A percentile compares a stretch with the other conserved stretches of the same genome.
Evolutionary conservation across 2,329 filamentous ascomycete genomes (phyloP).

Genomic region (Fusarium guadeloupense): DNA sequence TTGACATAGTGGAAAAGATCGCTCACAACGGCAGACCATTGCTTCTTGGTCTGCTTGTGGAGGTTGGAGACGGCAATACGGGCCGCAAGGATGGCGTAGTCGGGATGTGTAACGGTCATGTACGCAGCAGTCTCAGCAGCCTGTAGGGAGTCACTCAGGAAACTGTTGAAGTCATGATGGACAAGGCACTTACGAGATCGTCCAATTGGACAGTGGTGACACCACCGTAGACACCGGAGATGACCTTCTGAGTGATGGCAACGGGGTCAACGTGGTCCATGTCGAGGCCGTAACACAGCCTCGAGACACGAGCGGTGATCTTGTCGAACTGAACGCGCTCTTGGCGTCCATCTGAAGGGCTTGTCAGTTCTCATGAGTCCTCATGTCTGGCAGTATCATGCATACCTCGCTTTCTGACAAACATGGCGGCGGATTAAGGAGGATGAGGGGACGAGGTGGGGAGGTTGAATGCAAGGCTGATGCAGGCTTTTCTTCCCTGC

Average conservation of each 20-base stretch:
- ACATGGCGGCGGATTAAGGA: constrained; percentile 58
- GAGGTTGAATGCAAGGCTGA: constrained; percentile 30
- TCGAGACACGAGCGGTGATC: constrained; percentile 97
- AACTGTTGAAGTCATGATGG: background rate
- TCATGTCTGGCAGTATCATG: constrained; percentile 30
- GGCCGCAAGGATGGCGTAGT: constrained; percentile 97
- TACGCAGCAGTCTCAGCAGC: constrained; percentile 98
- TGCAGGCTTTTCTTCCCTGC: constrained; percentile 40
- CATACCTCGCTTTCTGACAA: constrained; percentile 71
- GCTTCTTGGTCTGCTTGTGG: constrained; percentile 99
- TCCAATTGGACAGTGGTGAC: constrained; percentile 97
- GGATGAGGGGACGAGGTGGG: constrained; percentile 32
- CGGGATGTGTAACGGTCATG: constrained; percentile 99
- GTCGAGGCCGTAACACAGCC: constrained; percentile 97
- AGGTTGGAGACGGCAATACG: constrained; percentile 99
- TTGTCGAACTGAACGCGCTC: constrained; percentile 99
- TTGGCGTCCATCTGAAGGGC: constrained; percentile 87
- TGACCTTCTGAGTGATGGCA: constrained; percentile 98
- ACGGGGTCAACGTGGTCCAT: constrained; percentile 95
- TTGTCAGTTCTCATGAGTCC: constrained; percentile 42
- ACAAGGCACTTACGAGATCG: constrained; percentile 78
- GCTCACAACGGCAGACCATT: constrained; percentile 93
- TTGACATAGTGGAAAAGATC: constrained; percentile 97
- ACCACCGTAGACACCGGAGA: constrained; percentile 98
- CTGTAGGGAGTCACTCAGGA: constrained; percentile 56